Conservation (phyloP, 441 rosid species). For the Brassica hybrid region DNA sequence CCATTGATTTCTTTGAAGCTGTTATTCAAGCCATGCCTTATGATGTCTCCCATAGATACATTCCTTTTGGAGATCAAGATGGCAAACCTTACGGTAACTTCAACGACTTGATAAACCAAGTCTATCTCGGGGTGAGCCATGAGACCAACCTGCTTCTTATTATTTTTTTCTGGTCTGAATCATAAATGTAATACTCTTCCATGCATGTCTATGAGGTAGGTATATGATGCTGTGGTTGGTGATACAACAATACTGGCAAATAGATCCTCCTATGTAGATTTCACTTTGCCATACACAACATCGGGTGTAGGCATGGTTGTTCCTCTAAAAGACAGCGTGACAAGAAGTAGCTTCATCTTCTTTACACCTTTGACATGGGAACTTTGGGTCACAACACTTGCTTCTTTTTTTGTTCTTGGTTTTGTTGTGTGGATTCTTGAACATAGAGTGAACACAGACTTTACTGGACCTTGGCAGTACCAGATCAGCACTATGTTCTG, state of each 20-base stretch:
- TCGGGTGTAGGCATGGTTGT: background rate
- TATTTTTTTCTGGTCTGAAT: background rate
- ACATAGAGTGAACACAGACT: background rate
- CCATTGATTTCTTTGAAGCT: background rate
- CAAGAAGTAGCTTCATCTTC: background rate
- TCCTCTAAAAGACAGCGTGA: background rate
- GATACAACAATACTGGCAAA: background rate
- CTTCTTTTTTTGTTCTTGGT: background rate
- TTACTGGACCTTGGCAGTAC: background rate
- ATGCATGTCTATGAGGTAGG: background rate
- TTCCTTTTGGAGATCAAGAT: background rate
- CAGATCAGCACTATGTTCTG: background rate
- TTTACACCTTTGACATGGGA: background rate
- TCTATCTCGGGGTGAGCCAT: background rate
- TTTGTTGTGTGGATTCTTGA: background rate
- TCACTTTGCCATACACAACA: background rate
- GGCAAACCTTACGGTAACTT: background rate
- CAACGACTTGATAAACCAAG: background rate
- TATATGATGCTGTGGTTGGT: background rate
- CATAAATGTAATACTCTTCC: background rate
- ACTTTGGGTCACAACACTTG: background rate
- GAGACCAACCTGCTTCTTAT: background rate
- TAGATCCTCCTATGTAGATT: background rate
- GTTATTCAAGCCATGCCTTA: background rate
- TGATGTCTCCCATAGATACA: background rate